phyloP scores from a whole-genome alignment of 768 basidiomycete genomes.

The Mycena latifolia region DNA sequence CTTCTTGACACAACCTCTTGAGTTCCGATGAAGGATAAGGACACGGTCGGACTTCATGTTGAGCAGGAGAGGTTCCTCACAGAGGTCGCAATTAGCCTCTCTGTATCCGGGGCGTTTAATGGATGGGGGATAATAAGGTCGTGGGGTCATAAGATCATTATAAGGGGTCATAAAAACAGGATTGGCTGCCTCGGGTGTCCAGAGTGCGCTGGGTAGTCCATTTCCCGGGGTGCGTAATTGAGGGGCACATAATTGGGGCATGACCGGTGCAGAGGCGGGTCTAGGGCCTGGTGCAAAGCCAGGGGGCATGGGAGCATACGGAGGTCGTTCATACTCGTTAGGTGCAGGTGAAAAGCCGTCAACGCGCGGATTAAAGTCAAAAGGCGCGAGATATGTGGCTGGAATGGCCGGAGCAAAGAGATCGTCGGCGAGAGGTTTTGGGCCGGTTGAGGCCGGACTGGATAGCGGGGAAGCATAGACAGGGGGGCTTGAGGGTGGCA shows the following conservation, averaged over 20 bases:
- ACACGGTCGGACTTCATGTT: background rate
- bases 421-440: background rate
- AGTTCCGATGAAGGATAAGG: background rate
- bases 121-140: background rate
- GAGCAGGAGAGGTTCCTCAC: background rate
- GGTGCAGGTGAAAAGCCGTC: too few species aligned
- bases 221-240: background rate
- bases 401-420: background rate
- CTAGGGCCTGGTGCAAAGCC: too few species aligned
- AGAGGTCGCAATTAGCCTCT: background rate
- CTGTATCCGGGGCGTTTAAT: background rate
- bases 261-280: too few species aligned
- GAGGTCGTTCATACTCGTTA: too few species aligned
- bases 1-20: background rate
- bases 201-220: background rate
- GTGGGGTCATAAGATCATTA: background rate
- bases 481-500: constrained; percentile 1
- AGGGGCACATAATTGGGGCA: too few species aligned
- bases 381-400: too few species aligned
- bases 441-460: background rate
- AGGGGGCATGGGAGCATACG: too few species aligned
- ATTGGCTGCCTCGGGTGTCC: background rate
- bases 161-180: background rate
- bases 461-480: background rate
- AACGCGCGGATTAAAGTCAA: too few species aligned